These are phyloP conservation scores for Dactylonectria macrodidyma DNA, from an alignment of 2,329 filamentous ascomycete genomes.

Conservation along the genomic window DNA sequence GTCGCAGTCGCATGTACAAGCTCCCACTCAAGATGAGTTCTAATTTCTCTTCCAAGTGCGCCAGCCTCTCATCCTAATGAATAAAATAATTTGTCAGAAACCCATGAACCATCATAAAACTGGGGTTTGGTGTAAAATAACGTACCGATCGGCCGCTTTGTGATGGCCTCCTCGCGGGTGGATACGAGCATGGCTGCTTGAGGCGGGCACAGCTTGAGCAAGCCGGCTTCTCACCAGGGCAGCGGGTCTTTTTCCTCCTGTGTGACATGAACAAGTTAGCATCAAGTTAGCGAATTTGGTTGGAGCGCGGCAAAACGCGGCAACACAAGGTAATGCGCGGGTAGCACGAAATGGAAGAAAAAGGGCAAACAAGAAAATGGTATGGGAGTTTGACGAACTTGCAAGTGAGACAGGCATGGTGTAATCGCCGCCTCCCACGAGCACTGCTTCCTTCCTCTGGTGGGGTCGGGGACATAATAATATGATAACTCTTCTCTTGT, in stretches of 20 bases:
- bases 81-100: constrained; percentile 33
- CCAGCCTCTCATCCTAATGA: constrained; percentile 64
- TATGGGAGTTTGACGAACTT: constrained; percentile 51
- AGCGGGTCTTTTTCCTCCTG: constrained; percentile 66
- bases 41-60: constrained; percentile 66
- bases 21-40: constrained; percentile 64
- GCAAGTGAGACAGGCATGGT: constrained; percentile 64
- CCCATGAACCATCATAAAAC: constrained; percentile 2
- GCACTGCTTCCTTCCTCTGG: constrained; percentile 49
- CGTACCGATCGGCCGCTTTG: constrained; percentile 62
- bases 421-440: constrained; percentile 57
- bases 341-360: background rate
- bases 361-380: background rate
- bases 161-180: constrained; percentile 54
- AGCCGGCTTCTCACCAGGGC: constrained; percentile 65
- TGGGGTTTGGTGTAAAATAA: constrained; percentile 21
- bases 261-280: background rate
- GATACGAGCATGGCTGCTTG: constrained; percentile 63
- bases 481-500: constrained; percentile 11
- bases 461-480: constrained; percentile 44
- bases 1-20: constrained; percentile 42
- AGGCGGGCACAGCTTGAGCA: constrained; percentile 66
- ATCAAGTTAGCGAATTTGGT: background rate
- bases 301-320: no score
- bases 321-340: no score